phyloP scores from a whole-genome alignment of 352 stramenopile genomes.

The Blastocystis sp. region DNA sequence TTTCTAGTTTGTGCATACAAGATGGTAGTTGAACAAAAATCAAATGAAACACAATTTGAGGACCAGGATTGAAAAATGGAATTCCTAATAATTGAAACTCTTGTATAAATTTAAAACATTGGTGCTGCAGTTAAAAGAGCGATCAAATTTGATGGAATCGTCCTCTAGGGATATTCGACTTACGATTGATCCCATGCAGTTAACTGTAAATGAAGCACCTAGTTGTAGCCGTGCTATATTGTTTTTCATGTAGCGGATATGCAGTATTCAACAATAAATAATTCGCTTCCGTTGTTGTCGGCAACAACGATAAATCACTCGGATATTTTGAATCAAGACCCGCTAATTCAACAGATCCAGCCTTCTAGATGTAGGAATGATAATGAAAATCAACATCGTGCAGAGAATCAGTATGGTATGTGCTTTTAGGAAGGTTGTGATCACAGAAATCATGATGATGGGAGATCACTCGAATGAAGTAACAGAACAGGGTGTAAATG shows the following conservation, averaged over 20 bases:
- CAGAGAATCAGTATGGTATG: background rate
- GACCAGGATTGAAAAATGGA: background rate
- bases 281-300: background rate
- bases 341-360: background rate
- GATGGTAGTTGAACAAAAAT: background rate
- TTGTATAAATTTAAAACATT: background rate
- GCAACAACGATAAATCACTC: background rate
- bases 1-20: too few relatives aligned
- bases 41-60: background rate
- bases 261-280: background rate
- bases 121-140: background rate
- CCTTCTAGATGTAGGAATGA: background rate
- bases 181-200: background rate
- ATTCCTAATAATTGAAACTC: background rate
- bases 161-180: background rate
- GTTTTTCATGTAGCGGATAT: background rate
- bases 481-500: background rate
- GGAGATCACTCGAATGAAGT: background rate
- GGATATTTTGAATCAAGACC: background rate
- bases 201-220: background rate
- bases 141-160: background rate
- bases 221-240: background rate
- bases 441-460: background rate
- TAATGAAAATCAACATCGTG: background rate
- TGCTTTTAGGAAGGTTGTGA: background rate